Evolutionary conservation across 352 stramenopile genomes (phyloP).

Genomic region (Peronospora farinosa): DNA sequence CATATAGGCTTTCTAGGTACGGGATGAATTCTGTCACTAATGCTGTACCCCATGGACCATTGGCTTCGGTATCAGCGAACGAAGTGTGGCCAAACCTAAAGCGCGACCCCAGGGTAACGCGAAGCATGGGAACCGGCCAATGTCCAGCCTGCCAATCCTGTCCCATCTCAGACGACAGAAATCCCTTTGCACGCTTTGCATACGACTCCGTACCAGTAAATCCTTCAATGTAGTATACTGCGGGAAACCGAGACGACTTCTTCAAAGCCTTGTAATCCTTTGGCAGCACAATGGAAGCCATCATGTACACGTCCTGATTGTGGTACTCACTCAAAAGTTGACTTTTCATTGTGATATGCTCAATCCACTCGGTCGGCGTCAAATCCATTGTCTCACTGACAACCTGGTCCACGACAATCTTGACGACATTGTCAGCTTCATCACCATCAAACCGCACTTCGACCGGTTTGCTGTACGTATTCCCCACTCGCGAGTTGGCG

Average conservation of each 20-base stretch:
- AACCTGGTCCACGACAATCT: constrained; percentile 46
- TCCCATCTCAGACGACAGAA: constrained; percentile 62
- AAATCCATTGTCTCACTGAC: constrained; percentile 43
- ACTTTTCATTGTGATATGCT: constrained; percentile 66
- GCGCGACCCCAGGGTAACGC: constrained; percentile 65
- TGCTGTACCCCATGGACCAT: constrained; percentile 62
- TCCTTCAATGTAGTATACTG: constrained; percentile 75
- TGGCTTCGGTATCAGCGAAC: constrained; percentile 57
- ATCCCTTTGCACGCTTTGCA: constrained; percentile 48
- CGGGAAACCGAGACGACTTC: constrained; percentile 32
- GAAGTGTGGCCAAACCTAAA: constrained; percentile 76
- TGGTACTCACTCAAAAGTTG: constrained; percentile 63
- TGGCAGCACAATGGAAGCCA: constrained; percentile 53
- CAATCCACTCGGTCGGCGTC: constrained; percentile 45
- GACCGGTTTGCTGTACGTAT: constrained; percentile 54
- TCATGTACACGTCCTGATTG: constrained; percentile 60
- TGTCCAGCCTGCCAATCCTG: constrained; percentile 45
- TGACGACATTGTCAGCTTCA: constrained; percentile 30
- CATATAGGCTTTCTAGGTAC: constrained; percentile 49
- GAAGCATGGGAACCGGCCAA: constrained; percentile 57
- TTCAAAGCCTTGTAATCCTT: constrained; percentile 43
- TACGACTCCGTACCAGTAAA: constrained; percentile 67
- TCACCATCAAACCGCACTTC: constrained; percentile 30
- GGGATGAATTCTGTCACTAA: constrained; percentile 68
- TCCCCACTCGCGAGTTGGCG: constrained; percentile 51